phyloP scores from a whole-genome alignment of 1,284 basidiomycete genomes.

The Microbotryum scabiosae region DNA sequence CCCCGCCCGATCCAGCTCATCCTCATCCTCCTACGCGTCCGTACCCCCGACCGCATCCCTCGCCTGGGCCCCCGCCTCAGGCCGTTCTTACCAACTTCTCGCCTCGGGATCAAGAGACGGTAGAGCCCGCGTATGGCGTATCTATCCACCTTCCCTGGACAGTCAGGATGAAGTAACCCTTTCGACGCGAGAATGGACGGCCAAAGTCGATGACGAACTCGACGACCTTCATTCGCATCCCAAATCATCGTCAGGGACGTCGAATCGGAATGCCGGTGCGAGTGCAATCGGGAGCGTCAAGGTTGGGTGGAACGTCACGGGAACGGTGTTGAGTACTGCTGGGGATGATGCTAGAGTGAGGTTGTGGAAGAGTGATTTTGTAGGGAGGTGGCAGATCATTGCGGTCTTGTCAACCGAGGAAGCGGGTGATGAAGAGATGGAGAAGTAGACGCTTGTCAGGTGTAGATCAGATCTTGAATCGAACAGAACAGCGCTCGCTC shows the following conservation, averaged over 20 bases:
- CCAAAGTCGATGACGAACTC: conserved; percentile 69
- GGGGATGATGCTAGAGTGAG: conserved; percentile 82
- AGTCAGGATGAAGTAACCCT: conserved; percentile 36
- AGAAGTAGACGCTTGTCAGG: conserved; percentile 1
- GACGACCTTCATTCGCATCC: conserved; percentile 46
- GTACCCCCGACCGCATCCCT: conserved; percentile 62
- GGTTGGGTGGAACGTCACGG: conserved; percentile 82
- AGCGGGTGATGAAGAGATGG: conserved; percentile 3
- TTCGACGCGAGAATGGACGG: conserved; percentile 54
- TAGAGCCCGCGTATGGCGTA: conserved; percentile 75
- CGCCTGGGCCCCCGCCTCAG: conserved; percentile 84
- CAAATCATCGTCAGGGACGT: no score
- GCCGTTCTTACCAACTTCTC: conserved; percentile 80
- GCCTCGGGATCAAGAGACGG: conserved; percentile 81
- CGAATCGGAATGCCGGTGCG: neutral
- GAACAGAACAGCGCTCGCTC: no score
- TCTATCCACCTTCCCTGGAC: conserved; percentile 45
- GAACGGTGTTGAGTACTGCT: conserved; percentile 76
- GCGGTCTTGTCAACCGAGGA: conserved; percentile 28
- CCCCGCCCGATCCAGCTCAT: conserved; percentile 52
- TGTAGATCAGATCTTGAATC: no score
- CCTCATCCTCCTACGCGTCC: conserved; percentile 43
- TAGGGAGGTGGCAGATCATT: conserved; percentile 31
- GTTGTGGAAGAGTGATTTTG: conserved; percentile 71
- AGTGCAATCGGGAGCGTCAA: conserved; percentile 55